These are phyloP conservation scores for Beauveria sp. DNA, from an alignment of 2,329 filamentous ascomycete species.

Conservation along the genomic window DNA sequence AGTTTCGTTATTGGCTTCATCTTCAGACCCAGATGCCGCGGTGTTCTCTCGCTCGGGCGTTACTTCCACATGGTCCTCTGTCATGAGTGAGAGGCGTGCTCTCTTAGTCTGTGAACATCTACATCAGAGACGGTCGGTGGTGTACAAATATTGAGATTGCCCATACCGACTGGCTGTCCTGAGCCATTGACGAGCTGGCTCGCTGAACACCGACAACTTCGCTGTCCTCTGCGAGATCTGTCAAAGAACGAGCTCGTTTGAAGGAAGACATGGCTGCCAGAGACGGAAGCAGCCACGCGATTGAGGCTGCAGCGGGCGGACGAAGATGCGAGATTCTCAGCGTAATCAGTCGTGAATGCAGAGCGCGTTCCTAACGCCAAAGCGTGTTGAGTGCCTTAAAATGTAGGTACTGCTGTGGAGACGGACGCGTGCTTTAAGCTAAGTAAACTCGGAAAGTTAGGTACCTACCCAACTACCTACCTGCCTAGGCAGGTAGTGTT, in stretches of 20 bases:
- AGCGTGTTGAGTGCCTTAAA: background rate
- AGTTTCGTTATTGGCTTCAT: conserved; percentile 24
- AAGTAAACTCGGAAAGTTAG: too few relatives aligned
- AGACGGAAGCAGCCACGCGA: background rate
- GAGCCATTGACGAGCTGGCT: conserved; percentile 2
- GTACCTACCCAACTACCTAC: too few relatives aligned
- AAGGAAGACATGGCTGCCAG: background rate
- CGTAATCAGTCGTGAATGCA: background rate
- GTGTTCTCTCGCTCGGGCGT: conserved; percentile 17
- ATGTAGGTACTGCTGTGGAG: background rate
- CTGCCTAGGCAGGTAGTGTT: too few relatives aligned
- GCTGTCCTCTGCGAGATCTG: background rate
- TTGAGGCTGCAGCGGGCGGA: background rate
- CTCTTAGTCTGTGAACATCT: conserved; percentile 1
- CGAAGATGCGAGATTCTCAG: background rate
- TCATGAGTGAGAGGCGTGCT: background rate
- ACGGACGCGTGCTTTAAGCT: background rate
- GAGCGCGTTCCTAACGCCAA: background rate
- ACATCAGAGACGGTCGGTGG: background rate
- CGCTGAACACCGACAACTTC: background rate
- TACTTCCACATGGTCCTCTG: conserved; percentile 18
- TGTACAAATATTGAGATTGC: background rate
- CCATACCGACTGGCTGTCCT: background rate
- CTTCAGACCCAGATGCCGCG: conserved; percentile 18
- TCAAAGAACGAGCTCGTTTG: background rate